Conservation (phyloP, 208 protist genomes). For the Wallacemonas sp. region DNA sequence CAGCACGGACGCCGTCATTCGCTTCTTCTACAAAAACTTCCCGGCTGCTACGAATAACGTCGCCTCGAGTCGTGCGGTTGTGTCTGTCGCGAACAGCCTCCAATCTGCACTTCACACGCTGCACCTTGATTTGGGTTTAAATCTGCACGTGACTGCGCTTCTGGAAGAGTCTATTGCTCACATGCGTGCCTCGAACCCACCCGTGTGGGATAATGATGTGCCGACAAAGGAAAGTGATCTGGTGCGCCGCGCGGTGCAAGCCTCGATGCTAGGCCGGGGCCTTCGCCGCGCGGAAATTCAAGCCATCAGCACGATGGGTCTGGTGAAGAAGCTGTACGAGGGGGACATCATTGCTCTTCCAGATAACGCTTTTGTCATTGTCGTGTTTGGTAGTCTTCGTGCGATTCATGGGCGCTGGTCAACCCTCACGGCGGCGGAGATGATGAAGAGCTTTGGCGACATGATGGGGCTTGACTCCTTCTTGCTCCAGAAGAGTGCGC, state of each 20-base stretch:
- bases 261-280: conserved; percentile 60
- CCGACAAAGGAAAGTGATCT: conserved; percentile 60
- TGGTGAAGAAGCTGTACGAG: conserved; percentile 57
- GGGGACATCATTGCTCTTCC: conserved; percentile 61
- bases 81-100: conserved; percentile 54
- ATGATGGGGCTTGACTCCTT: conserved; percentile 68
- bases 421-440: conserved; percentile 46
- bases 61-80: conserved; percentile 56
- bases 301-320: conserved; percentile 68
- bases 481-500: conserved; percentile 48
- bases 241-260: conserved; percentile 56
- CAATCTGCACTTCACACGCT: conserved; percentile 41
- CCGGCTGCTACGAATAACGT: conserved; percentile 73
- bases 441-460: conserved; percentile 63
- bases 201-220: conserved; percentile 44
- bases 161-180: conserved; percentile 35
- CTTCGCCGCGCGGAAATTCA: conserved; percentile 53
- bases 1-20: conserved; percentile 53
- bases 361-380: conserved; percentile 67
- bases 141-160: conserved; percentile 30
- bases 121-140: conserved; percentile 56
- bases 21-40: conserved; percentile 74
- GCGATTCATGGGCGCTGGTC: conserved; percentile 67
- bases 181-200: conserved; percentile 51
- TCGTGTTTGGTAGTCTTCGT: conserved; percentile 72